Evolutionary conservation across 768 basidiomycete genomes (phyloP), one percentile per base, ranked within the genome.

Genomic region (Mycena rosella): DNA sequence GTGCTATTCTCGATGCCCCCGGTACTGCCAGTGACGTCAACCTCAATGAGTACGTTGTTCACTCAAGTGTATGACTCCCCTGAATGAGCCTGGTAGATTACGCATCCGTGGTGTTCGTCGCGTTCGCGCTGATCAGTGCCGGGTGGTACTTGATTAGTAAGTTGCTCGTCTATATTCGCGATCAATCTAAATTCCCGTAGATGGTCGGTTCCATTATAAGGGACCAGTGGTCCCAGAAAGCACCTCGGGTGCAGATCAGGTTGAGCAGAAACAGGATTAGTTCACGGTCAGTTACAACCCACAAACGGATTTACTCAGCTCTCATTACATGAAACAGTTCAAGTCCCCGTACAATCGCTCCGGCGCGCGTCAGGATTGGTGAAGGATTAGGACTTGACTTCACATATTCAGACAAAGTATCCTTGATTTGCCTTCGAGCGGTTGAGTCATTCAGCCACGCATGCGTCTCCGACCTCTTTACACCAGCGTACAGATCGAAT

Each of bases 1-100:
- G 85, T 91, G 34, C 73, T 92, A 67, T 91, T 91, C 73, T 89
- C 88, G 26, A 91, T 91, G 89, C 89, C 89, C 8, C 86, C 88
- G 8, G 82, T 84, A 40, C 78, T 91, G 5, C 89, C 90, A 7
- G 87, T 86, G 44, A 86, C 85, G 7, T 68, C 67, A 60, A 78
- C 77, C 1, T 78, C 86, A 7, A 90, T 89, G 85, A 86, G 85
- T 81, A 57, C 55, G 81, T 75, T 3, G 17, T 20, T 30, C 13
- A 47, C 38, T 58, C 32, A 17, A 11, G 13, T 8, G 24, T 13
- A 34, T 40, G 9, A 18, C 14, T 15, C 29, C 14, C 5, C 47
- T 45, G 20, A 36, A 20, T 1, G n/a, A 0, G 15, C 26, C 17
- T 4, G 36, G 65, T 72, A 91, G 90, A 92, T 77, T 90, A 89